Base-by-base conservation (phyloP, 257 asterid species). In the Verbena officinalis region DNA sequence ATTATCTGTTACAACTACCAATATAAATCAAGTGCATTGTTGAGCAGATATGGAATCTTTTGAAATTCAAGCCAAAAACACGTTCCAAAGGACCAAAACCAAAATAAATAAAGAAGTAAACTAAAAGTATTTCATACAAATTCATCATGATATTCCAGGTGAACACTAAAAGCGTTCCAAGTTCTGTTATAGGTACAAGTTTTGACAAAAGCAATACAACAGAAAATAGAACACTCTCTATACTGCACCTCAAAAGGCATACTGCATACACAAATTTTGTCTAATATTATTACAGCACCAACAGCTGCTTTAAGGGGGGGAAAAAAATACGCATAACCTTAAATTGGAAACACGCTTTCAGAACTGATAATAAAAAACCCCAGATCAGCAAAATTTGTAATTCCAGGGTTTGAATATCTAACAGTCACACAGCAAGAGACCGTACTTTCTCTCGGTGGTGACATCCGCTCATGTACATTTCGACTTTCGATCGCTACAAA, bases 391-490 rank as follows among this genome's bases (percentile, higher is more conserved):
- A 21, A 36, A 64, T 23, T 53, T 17, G 19, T 45, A 27, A 27
- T 27, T 27, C 5, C 33, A 27, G 33, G 33, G 5, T 27, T 27
- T 27, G 33, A 27, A 27, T 27, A 27, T 27, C 33, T 2, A 5
- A 27, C 5, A 27, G 4, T 27, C 33, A 27, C 33, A n/a, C n/a
- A n/a, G n/a, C n/a, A n/a, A n/a, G n/a, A n/a, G 33, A 5, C 64
- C 13, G 27, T 40, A 15, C 2, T 38, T 27, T 36, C 59, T 42
- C 56, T 73, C 7, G 14, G 50, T 15, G 34, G 46, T 42, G 57
- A 67, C 9, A 8, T 31, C 17, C n/a, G 33, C 55, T 52, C 30
- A 70, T 51, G 52, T 53, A 62, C 69, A 62, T 38, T 58, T 40
- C 9, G 46, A 39, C 66, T 50, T 51, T 64, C 1, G 36, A 44